A percentile compares a stretch with the other conserved stretches of the same genome.
These are phyloP conservation scores for Dictyostelium firmibasis DNA, from an alignment of 78 protist species.

Conservation along the genomic window DNA sequence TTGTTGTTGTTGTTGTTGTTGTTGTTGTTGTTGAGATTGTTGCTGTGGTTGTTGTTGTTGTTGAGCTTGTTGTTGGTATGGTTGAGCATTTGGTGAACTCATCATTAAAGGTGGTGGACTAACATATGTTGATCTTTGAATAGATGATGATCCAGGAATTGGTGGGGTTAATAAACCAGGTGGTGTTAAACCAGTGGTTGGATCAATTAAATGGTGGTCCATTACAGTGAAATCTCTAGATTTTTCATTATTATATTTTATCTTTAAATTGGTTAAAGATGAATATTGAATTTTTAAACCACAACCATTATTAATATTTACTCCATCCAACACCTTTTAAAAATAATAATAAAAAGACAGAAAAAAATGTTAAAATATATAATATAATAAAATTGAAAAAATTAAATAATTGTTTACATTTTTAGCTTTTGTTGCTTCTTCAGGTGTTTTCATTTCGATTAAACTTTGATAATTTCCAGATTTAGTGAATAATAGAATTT, in stretches of 20 bases:
- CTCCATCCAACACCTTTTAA: conserved; percentile 68
- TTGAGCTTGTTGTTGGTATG: not conserved
- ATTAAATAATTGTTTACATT: too few species aligned
- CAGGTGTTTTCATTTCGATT: conserved; percentile 28
- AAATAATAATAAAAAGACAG: not conserved
- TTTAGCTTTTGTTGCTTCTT: conserved; percentile 72
- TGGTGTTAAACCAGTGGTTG: not conserved
- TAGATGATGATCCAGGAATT: not conserved
- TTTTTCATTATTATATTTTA: conserved; percentile 83
- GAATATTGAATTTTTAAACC: conserved; percentile 80
- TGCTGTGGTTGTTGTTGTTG: not conserved
- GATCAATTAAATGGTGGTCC: not conserved
- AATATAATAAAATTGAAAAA: not conserved
- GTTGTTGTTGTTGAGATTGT: not conserved
- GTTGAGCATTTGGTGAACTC: not conserved
- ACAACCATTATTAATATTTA: conserved; percentile 80
- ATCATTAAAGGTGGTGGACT: not conserved
- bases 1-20: not conserved
- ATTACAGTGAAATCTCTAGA: conserved; percentile 68
- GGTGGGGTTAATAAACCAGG: conserved; percentile 5
- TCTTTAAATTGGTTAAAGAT: conserved; percentile 44
- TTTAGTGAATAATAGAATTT: conserved; percentile 84
- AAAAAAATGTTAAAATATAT: not conserved
- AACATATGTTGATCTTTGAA: not conserved
- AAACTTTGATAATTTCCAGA: conserved; percentile 79